Percentiles rank a stretch among this genome's conserved stretches.
Conservation (phyloP, 148 eudicot genomes). For the Chenopodium formosanum region DNA sequence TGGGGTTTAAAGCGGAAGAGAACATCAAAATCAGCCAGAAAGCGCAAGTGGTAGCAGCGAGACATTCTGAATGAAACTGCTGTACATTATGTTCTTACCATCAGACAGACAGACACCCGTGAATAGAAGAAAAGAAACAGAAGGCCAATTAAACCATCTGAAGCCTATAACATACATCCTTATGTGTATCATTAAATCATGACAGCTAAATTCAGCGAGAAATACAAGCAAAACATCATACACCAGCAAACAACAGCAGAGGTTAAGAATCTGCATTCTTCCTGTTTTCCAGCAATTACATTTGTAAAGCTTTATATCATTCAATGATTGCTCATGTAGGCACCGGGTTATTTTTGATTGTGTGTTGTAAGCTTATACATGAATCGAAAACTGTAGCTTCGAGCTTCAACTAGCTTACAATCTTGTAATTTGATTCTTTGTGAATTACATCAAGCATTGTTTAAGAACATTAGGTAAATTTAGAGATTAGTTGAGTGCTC, state of each 20-base stretch:
- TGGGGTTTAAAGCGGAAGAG: slow-evolving; percentile 82
- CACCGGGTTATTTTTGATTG: neutral
- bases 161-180: neutral
- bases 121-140: neutral
- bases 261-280: neutral
- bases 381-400: neutral
- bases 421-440: slow-evolving; percentile 6
- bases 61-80: neutral
- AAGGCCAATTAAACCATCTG: slow-evolving; percentile 13
- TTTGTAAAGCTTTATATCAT: neutral
- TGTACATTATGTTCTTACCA: slow-evolving; percentile 24
- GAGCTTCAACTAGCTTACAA: neutral
- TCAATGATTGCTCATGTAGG: neutral
- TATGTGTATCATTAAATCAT: slow-evolving; percentile 12
- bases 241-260: neutral
- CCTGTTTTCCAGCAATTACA: slow-evolving; percentile 2
- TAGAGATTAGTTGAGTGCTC: neutral
- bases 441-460: neutral
- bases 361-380: neutral
- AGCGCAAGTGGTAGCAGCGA: slow-evolving; percentile 11
- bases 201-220: neutral
- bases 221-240: neutral
- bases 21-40: slow-evolving; percentile 30
- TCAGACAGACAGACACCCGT: slow-evolving; percentile 7
- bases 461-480: neutral